Percentiles rank a stretch among this genome's conserved stretches.
Evolutionary conservation across 1,284 basidiomycete genomes (phyloP).

Genomic region (Earliella scabrosa): DNA sequence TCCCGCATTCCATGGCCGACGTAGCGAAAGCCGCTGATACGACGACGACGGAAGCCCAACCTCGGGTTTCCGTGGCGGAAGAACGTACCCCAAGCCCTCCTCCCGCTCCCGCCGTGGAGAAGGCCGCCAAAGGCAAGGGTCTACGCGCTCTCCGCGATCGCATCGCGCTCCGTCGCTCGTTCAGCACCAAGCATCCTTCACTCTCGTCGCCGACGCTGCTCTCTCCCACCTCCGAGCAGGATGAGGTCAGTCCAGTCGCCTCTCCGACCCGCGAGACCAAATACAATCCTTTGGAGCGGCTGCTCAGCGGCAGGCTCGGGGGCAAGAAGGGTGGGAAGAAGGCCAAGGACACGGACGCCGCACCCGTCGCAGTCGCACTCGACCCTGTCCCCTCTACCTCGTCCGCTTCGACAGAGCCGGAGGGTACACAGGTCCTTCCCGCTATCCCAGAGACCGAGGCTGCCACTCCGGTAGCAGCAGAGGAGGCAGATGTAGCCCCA

Average conservation of each 20-base stretch:
- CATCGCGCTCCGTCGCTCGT: slow-evolving; percentile 19
- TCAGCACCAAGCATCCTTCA: slow-evolving; percentile 21
- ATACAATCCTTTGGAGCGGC: slow-evolving; percentile 14
- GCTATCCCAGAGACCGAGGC: slow-evolving; percentile 7
- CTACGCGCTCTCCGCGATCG: slow-evolving; percentile 19
- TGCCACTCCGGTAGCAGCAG: neutral
- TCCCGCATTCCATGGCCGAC: slow-evolving; percentile 9
- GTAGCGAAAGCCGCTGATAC: neutral
- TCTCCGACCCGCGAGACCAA: slow-evolving; percentile 9
- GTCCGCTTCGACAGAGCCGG: neutral
- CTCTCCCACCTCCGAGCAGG: slow-evolving; percentile 1
- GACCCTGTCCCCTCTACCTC: slow-evolving; percentile 5
- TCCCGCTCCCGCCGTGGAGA: slow-evolving; percentile 7
- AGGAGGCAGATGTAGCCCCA: neutral
- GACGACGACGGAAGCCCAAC: neutral
- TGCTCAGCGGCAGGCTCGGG: slow-evolving; percentile 10
- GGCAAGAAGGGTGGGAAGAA: slow-evolving; percentile 13
- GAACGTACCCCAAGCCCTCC: neutral
- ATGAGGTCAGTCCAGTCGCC: neutral
- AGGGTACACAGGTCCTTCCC: neutral
- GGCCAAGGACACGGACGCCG: neutral
- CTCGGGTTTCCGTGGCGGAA: neutral
- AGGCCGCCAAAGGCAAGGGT: slow-evolving; percentile 15
- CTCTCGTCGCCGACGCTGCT: slow-evolving; percentile 17
- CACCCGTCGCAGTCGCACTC: slow-evolving; percentile 4